A percentile compares a stretch with the other conserved stretches of the same genome.
phyloP scores from a whole-genome alignment of 192 early-diverging fungal genomes.

The Geosiphon pyriformis region DNA sequence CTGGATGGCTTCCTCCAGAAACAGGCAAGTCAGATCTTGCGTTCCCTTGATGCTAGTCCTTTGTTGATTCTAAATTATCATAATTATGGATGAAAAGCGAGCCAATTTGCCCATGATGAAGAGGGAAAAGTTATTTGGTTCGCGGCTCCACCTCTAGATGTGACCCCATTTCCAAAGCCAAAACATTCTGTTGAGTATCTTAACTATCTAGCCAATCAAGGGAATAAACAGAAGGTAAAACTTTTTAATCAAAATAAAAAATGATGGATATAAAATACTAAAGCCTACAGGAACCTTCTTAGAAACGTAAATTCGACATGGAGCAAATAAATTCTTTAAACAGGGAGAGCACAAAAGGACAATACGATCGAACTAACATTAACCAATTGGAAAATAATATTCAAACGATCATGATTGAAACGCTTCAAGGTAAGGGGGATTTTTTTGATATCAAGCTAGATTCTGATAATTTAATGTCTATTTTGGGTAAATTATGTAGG shows the following conservation, averaged over 20 bases:
- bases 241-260: background rate
- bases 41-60: conserved; percentile 7
- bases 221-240: background rate
- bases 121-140: conserved; percentile 39
- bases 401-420: too few species aligned
- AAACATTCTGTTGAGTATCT: conserved; percentile 38
- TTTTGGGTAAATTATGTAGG: too few species aligned
- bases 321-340: too few species aligned
- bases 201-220: background rate
- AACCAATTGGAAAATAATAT: too few species aligned
- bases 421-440: too few species aligned
- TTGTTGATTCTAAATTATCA: background rate
- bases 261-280: too few species aligned
- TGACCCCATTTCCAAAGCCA: conserved; percentile 31
- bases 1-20: conserved; percentile 32
- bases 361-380: too few species aligned
- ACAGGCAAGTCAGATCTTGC: conserved; percentile 17
- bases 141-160: conserved; percentile 37
- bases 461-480: too few species aligned
- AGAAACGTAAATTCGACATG: too few species aligned
- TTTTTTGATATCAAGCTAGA: too few species aligned
- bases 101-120: conserved; percentile 32
- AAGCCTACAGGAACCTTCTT: too few species aligned
- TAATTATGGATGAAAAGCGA: conserved; percentile 1
- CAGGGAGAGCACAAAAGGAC: too few species aligned